These are phyloP conservation scores for Pythium brachiatum DNA, from an alignment of 352 stramenopile genomes.

Conservation along the genomic window DNA sequence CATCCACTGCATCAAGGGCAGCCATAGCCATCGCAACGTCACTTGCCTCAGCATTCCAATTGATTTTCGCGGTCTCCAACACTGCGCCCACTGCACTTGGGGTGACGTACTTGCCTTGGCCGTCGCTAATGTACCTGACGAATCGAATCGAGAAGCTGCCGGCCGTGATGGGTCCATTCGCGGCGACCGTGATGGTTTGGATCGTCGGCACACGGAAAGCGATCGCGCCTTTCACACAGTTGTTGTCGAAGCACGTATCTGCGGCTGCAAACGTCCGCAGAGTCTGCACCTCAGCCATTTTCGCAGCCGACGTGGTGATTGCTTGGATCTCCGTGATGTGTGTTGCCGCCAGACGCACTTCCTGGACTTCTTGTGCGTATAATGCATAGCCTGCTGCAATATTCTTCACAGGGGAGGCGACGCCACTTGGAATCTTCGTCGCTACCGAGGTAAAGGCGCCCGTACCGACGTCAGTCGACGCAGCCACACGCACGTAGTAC, in stretches of 20 bases:
- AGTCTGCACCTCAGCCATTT: slow-evolving; percentile 74
- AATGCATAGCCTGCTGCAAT: slow-evolving; percentile 58
- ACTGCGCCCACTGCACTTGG: too few species aligned
- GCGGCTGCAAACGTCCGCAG: slow-evolving; percentile 48
- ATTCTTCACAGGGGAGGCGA: slow-evolving; percentile 45
- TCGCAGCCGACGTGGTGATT: slow-evolving; percentile 57
- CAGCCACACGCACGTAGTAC: slow-evolving; percentile 65
- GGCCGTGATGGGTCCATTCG: slow-evolving; percentile 42
- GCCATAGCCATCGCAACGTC: slow-evolving; percentile 36
- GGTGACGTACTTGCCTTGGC: too few species aligned
- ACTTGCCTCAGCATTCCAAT: slow-evolving; percentile 39
- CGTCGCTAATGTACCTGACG: slow-evolving; percentile 30
- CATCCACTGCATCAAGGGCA: slow-evolving; percentile 30
- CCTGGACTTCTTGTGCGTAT: slow-evolving; percentile 58
- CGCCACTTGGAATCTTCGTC: slow-evolving; percentile 48
- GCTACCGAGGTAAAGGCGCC: slow-evolving; percentile 39
- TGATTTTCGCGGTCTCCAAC: slow-evolving; percentile 27
- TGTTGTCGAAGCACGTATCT: slow-evolving; percentile 39
- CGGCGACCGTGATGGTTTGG: slow-evolving; percentile 65
- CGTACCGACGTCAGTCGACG: slow-evolving; percentile 51
- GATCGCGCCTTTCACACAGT: slow-evolving; percentile 50
- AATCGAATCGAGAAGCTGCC: slow-evolving; percentile 57
- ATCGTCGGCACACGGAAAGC: slow-evolving; percentile 72
- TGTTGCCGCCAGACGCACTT: slow-evolving; percentile 59
- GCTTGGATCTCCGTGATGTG: slow-evolving; percentile 70